Percentiles rank a stretch among this genome's conserved stretches.
Evolutionary conservation across 2,329 filamentous ascomycete genomes (phyloP).

Genomic region (Neopestalotiopsis rosae): DNA sequence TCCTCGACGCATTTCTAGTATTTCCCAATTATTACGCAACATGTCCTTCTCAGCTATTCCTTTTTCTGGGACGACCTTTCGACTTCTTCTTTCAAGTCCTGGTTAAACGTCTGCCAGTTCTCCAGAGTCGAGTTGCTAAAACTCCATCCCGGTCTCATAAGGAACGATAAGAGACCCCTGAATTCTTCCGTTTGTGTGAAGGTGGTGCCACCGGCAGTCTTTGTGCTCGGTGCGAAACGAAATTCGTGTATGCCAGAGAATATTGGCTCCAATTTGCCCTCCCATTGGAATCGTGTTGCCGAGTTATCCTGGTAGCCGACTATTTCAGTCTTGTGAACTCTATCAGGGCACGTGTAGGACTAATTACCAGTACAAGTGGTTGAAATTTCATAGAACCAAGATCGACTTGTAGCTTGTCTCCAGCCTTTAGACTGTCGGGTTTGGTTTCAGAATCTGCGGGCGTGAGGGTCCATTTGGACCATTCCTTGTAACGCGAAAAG

Average conservation of each 20-base stretch:
- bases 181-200: conserved; percentile 7
- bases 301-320: neutral
- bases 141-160: neutral
- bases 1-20: too few species aligned
- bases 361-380: neutral
- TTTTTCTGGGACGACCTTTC: neutral
- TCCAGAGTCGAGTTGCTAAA: neutral
- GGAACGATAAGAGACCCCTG: conserved; percentile 1
- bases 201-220: neutral
- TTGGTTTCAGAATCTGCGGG: neutral
- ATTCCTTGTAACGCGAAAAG: conserved; percentile 10
- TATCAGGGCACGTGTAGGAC: neutral
- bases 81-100: conserved; percentile 1
- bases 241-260: conserved; percentile 8
- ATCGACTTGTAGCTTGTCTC: conserved; percentile 4
- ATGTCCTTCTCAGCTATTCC: neutral
- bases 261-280: neutral
- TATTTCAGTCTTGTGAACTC: neutral
- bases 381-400: neutral
- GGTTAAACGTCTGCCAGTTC: conserved; percentile 7
- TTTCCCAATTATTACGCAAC: too few species aligned
- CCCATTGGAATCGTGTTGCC: neutral
- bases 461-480: neutral
- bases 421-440: neutral
- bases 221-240: neutral